A percentile compares a stretch with the other conserved stretches of the same genome.
These are phyloP conservation scores for Spizellomyces punctatus DNA, from an alignment of 192 early-diverging fungal species.

Conservation along the genomic window DNA sequence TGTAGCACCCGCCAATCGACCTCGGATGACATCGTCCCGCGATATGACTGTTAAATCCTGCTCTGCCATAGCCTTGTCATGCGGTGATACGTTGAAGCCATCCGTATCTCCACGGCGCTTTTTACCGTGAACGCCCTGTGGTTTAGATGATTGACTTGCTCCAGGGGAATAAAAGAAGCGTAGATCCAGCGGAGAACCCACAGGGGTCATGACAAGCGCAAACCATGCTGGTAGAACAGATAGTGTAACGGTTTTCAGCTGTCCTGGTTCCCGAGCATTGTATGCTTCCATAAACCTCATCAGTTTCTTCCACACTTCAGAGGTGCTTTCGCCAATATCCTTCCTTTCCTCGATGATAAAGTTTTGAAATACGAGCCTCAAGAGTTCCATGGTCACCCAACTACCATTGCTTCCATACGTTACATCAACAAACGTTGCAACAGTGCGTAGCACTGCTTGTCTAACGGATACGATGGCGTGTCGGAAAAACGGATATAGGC, in stretches of 20 bases:
- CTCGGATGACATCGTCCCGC: slow-evolving; percentile 74
- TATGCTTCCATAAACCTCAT: slow-evolving; percentile 34
- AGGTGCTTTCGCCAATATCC: slow-evolving; percentile 61
- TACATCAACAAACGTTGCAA: slow-evolving; percentile 75
- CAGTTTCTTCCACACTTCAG: slow-evolving; percentile 71
- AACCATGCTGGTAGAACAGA: slow-evolving; percentile 62
- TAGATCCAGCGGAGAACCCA: slow-evolving; percentile 76
- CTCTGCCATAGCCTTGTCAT: slow-evolving; percentile 86
- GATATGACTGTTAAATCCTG: slow-evolving; percentile 88
- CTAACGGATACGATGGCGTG: slow-evolving; percentile 88
- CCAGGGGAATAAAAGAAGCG: slow-evolving; percentile 40
- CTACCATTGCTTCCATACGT: not conserved
- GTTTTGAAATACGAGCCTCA: slow-evolving; percentile 89
- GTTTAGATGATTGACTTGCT: not conserved
- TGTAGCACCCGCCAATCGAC: slow-evolving; percentile 73
- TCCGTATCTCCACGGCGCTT: slow-evolving; percentile 7
- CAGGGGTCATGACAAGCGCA: slow-evolving; percentile 76
- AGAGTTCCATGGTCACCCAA: slow-evolving; percentile 61
- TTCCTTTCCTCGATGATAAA: slow-evolving; percentile 82
- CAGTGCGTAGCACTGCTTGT: slow-evolving; percentile 75
- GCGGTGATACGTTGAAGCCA: slow-evolving; percentile 71
- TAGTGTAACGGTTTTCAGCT: slow-evolving; percentile 9
- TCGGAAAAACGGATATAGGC: slow-evolving; percentile 92
- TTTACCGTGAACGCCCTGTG: not conserved
- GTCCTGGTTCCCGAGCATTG: slow-evolving; percentile 9